Evolutionary conservation across 495 filamentous ascomycete species (phyloP), one percentile per base, ranked within the genome.

Genomic region (Symbiotaphrina buchneri): DNA sequence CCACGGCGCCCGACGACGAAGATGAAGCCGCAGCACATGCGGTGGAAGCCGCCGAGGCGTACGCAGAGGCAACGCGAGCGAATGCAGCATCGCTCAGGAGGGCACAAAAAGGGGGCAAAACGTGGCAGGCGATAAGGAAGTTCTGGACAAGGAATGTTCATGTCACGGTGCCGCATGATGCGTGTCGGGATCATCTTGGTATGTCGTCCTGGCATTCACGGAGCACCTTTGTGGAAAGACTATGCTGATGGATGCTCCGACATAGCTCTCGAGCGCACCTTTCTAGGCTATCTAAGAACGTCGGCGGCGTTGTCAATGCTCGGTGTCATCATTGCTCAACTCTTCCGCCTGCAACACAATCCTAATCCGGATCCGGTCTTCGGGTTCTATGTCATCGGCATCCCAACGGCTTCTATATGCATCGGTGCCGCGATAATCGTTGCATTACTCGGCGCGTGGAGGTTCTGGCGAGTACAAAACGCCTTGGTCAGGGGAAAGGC

Each of bases 181-280:
- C 48, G 31, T 52, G 53, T 37, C 42, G 58, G 41, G 59, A 68
- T 43, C 58, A 68, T 49, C 42, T 71, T 33, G 62, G 65, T 67
- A 55, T 32, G 54, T 40, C 8, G 22, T 21, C 15, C n/a, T 16
- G 28, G 33, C 25, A 22, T 39, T 34, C 10, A 34, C 15, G 32
- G 28, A 14, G 14, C 28, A 34, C 15, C 22, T 33, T 28, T 30
- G 21, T 33, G 27, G 34, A 20, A 6, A 13, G 18, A 35, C 13
- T 11, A 14, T 4, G 28, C 19, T 20, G 25, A 8, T 6, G 13
- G 32, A 18, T 13, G 18, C 11, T 30, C 33, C 19, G 6, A 40
- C 30, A 28, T 44, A 84, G 80, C 78, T 18, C 58, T 81, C 17
- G 75, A 87, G 49, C 58, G 76, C 35, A 87, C 76, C 21, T 85